These are phyloP conservation scores for Annulohypoxylon bovei DNA, from an alignment of 495 filamentous ascomycete genomes.

Conservation along the genomic window DNA sequence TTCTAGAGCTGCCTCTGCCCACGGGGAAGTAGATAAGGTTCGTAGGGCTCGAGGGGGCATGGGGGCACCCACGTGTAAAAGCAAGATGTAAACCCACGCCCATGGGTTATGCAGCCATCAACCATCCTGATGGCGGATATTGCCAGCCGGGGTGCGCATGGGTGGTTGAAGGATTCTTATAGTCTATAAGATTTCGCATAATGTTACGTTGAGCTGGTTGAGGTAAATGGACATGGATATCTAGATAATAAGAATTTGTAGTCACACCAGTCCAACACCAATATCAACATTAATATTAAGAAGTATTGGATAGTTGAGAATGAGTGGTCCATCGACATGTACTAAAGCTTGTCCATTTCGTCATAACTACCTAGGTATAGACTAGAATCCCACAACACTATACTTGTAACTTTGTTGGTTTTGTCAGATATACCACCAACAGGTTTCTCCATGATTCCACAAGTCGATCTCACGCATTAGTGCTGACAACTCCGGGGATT, in stretches of 20 bases:
- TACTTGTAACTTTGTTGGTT: background rate
- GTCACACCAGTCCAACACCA: background rate
- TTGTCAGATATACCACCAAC: background rate
- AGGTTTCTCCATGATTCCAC: constrained; percentile 20
- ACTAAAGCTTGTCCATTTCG: background rate
- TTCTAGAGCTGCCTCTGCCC: background rate
- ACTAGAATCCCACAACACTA: constrained; percentile 13
- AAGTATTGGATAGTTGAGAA: background rate
- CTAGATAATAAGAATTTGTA: background rate
- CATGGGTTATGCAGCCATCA: constrained; percentile 22
- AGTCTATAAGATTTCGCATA: background rate
- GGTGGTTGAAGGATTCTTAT: background rate
- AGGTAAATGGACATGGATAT: background rate
- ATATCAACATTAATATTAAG: too few relatives aligned
- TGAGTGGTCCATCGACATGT: background rate
- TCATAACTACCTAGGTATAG: background rate
- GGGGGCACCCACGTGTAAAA: constrained; percentile 30
- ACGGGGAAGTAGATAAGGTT: constrained; percentile 13
- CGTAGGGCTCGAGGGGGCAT: constrained; percentile 15
- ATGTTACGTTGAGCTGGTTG: background rate
- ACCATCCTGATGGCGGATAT: constrained; percentile 8
- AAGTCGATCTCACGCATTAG: constrained; percentile 41
- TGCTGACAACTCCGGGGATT: constrained; percentile 17
- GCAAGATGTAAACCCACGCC: constrained; percentile 27
- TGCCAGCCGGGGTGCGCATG: background rate